These are phyloP conservation scores for Solioccasus polychromus DNA, from an alignment of 768 basidiomycete genomes.

Conservation along the genomic window DNA sequence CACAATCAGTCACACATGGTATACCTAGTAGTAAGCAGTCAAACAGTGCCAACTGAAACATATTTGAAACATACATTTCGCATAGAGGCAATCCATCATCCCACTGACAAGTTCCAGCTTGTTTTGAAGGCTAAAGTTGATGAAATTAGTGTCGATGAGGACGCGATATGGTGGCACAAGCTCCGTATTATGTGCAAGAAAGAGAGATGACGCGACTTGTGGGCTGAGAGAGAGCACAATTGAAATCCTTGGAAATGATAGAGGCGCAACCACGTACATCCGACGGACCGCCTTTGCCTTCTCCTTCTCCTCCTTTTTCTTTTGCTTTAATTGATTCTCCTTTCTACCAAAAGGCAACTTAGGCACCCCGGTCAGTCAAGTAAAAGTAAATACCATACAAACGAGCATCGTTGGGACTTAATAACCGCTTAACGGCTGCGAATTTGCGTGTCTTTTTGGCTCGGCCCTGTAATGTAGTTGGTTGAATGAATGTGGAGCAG, in stretches of 20 bases:
- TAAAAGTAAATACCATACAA: constrained; percentile 53
- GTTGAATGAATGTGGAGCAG: not conserved
- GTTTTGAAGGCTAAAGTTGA: constrained; percentile 98
- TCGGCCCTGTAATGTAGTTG: constrained; percentile 56
- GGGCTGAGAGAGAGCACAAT: constrained; percentile 44
- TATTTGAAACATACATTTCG: constrained; percentile 83
- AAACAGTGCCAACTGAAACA: too few species aligned
- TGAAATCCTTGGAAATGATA: not conserved
- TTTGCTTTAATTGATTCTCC: constrained; percentile 88
- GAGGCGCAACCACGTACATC: constrained; percentile 55
- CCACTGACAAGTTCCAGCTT: constrained; percentile 92
- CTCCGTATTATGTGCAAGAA: constrained; percentile 92
- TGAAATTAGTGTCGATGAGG: constrained; percentile 98
- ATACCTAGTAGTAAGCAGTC: too few species aligned
- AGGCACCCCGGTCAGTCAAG: not conserved
- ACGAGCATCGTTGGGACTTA: constrained; percentile 91
- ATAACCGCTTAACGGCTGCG: constrained; percentile 87
- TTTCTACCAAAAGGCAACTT: constrained; percentile 53
- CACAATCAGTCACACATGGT: constrained; percentile 98
- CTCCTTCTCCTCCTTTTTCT: constrained; percentile 77
- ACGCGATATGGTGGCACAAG: constrained; percentile 97
- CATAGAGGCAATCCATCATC: constrained; percentile 99
- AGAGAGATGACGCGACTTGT: constrained; percentile 86
- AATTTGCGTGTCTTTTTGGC: constrained; percentile 96
- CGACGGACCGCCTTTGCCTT: constrained; percentile 75